Evolutionary conservation across 129 eudicot species (phyloP).

Genomic region (Tagetes erecta): DNA sequence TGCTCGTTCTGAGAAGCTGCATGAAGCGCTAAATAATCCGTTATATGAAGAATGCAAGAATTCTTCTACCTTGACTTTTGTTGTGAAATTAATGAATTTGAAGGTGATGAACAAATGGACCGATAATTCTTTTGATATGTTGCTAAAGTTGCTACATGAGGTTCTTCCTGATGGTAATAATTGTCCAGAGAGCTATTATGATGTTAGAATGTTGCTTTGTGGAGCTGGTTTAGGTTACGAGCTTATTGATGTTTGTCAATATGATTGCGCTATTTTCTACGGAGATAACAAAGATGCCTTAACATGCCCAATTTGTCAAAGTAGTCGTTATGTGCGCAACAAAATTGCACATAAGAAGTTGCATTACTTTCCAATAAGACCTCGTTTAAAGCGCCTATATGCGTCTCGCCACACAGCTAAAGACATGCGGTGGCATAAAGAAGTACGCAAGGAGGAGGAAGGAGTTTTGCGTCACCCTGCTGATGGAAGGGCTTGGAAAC

Average conservation of each 20-base stretch:
- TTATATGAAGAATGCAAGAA: conserved; percentile 17
- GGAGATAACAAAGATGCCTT: conserved; percentile 13
- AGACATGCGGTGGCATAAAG: conserved; percentile 25
- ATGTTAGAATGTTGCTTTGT: no score
- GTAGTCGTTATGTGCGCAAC: conserved; percentile 8
- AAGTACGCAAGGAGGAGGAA: conserved; percentile 3
- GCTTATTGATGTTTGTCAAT: no score
- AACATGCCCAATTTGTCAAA: conserved; percentile 15
- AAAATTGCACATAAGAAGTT: conserved; percentile 15
- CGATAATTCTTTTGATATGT: neutral
- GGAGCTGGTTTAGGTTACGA: no score
- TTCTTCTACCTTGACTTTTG: conserved; percentile 8
- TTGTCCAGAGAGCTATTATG: no score
- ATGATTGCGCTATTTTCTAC: neutral
- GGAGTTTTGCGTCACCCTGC: conserved; percentile 5
- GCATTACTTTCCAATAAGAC: conserved; percentile 10
- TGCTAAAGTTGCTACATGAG: neutral
- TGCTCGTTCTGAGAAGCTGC: neutral
- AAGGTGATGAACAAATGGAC: neutral
- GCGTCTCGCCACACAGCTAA: conserved; percentile 13
- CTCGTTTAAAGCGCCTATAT: conserved; percentile 14
- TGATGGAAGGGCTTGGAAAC: conserved; percentile 23
- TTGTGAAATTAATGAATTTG: neutral
- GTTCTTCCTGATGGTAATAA: neutral
- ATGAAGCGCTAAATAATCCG: conserved; percentile 10